These are phyloP conservation scores for Petrea volubilis DNA, from an alignment of 257 asterid genomes.

Conservation along the genomic window DNA sequence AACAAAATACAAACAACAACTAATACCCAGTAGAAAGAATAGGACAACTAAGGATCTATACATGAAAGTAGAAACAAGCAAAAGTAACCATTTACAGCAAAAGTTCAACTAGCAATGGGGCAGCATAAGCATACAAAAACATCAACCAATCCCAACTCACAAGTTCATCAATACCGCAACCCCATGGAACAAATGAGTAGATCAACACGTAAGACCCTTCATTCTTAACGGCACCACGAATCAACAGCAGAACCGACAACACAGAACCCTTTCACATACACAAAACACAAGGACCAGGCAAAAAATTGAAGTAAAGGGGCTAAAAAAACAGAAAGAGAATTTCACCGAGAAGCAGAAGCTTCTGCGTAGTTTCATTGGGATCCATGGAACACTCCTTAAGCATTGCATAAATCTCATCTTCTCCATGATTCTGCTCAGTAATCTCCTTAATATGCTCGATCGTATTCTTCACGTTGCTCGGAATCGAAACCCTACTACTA, in stretches of 20 bases:
- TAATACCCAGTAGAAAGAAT: not conserved
- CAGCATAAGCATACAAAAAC: not conserved
- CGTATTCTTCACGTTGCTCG: constrained; percentile 68
- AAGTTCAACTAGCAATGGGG: not conserved
- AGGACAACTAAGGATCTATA: not conserved
- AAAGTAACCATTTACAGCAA: not conserved
- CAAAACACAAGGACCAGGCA: not conserved
- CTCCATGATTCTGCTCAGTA: constrained; percentile 79
- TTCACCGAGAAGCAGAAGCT: constrained; percentile 7
- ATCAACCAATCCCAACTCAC: not conserved
- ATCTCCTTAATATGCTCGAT: constrained; percentile 84
- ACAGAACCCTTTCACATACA: not conserved
- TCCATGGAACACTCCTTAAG: constrained; percentile 93
- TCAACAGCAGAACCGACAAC: not conserved
- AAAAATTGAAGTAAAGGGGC: not conserved
- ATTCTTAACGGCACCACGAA: not conserved
- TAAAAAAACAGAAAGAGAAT: not conserved
- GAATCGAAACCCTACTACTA: constrained; percentile 69
- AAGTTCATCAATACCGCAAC: not conserved
- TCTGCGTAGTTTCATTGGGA: constrained; percentile 45
- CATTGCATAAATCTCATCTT: constrained; percentile 90
- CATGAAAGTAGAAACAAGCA: not conserved
- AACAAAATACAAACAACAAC: not conserved
- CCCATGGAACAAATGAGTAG: not conserved
- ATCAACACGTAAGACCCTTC: not conserved